Conservation (phyloP, 768 basidiomycete genomes). For the Dentipellis fragilis region DNA sequence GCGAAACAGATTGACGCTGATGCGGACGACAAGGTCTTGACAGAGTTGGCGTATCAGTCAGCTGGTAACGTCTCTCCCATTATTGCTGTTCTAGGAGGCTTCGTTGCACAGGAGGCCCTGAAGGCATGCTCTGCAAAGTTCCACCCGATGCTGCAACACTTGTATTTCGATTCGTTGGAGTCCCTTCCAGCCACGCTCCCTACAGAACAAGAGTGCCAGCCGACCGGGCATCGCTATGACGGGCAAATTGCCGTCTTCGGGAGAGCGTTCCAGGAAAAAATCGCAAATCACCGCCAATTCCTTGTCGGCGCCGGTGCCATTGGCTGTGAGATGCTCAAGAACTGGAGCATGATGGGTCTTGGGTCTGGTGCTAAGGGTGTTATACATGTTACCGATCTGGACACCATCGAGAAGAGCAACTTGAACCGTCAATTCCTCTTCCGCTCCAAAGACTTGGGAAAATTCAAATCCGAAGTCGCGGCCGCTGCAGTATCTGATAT, state of each 20-base stretch:
- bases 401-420: conserved; percentile 99
- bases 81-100: conserved; percentile 90
- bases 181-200: conserved; percentile 74
- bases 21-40: conserved; percentile 70
- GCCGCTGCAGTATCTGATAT: conserved; percentile 86
- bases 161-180: conserved; percentile 97
- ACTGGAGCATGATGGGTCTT: conserved; percentile 99
- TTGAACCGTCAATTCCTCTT: conserved; percentile 97
- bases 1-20: conserved; percentile 74
- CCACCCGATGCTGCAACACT: conserved; percentile 88
- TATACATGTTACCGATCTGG: conserved; percentile 92
- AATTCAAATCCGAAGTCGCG: conserved; percentile 95
- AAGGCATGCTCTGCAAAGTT: conserved; percentile 98
- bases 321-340: conserved; percentile 99
- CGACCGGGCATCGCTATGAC: conserved; percentile 80
- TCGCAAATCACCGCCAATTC: conserved; percentile 86
- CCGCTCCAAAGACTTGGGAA: conserved; percentile 89
- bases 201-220: conserved; percentile 75
- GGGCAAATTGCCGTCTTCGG: conserved; percentile 96
- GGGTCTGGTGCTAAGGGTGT: conserved; percentile 68
- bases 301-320: conserved; percentile 98
- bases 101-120: conserved; percentile 95
- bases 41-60: conserved; percentile 86
- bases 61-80: conserved; percentile 84
- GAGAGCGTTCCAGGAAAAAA: conserved; percentile 83